phyloP scores from a whole-genome alignment of 2,329 filamentous ascomycete species.

The Trichoderma endophyticum region DNA sequence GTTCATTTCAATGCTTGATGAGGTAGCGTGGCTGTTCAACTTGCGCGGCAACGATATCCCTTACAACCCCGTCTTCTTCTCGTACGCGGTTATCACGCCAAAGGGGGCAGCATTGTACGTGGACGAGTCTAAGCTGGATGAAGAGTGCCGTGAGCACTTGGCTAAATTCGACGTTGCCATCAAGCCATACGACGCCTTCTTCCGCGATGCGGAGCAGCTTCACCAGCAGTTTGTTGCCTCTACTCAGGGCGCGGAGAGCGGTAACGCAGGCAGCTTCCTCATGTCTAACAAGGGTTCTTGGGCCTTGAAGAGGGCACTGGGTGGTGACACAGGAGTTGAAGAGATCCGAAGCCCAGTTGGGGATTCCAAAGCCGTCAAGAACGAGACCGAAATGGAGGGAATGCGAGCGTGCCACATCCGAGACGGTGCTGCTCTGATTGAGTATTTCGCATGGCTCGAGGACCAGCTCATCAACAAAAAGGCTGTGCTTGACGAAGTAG shows the following conservation, averaged over 20 bases:
- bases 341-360: slow-evolving; percentile 83
- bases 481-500: slow-evolving; percentile 76
- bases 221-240: slow-evolving; percentile 38
- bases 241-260: slow-evolving; percentile 31
- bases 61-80: slow-evolving; percentile 98
- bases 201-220: slow-evolving; percentile 69
- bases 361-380: slow-evolving; percentile 93
- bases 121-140: slow-evolving; percentile 71
- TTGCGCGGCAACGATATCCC: slow-evolving; percentile 91
- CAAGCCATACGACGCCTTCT: slow-evolving; percentile 79
- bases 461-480: slow-evolving; percentile 76
- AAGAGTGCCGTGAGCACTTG: slow-evolving; percentile 68
- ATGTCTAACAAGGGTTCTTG: slow-evolving; percentile 89
- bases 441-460: slow-evolving; percentile 97
- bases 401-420: slow-evolving; percentile 94
- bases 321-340: slow-evolving; percentile 80
- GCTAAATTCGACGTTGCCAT: slow-evolving; percentile 66
- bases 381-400: slow-evolving; percentile 80
- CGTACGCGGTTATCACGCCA: slow-evolving; percentile 84
- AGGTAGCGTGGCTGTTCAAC: slow-evolving; percentile 99
- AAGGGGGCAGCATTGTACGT: slow-evolving; percentile 77
- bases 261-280: slow-evolving; percentile 63
- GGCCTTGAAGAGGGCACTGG: slow-evolving; percentile 83
- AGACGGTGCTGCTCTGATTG: slow-evolving; percentile 83
- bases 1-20: slow-evolving; percentile 91